A percentile compares a stretch with the other conserved stretches of the same genome.
phyloP scores from a whole-genome alignment of 192 early-diverging fungal species.

The Umbelopsis sp. region DNA sequence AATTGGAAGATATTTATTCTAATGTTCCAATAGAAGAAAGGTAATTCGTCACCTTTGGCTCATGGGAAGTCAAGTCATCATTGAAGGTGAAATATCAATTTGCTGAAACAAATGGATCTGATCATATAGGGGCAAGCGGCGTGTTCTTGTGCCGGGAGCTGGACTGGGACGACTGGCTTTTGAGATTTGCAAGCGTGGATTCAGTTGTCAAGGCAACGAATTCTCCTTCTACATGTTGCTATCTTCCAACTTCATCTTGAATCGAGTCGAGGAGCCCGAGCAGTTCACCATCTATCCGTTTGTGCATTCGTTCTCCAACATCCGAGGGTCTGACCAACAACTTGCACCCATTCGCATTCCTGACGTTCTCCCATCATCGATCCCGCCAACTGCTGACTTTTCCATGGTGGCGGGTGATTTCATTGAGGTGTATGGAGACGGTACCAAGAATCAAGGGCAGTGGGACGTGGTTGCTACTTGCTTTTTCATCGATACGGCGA shows the following conservation, averaged over 20 bases:
- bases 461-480: slow-evolving; percentile 95
- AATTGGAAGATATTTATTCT: slow-evolving; percentile 63
- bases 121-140: slow-evolving; percentile 56
- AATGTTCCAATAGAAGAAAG: slow-evolving; percentile 55
- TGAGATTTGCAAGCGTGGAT: slow-evolving; percentile 83
- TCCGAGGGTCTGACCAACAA: slow-evolving; percentile 58
- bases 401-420: slow-evolving; percentile 99
- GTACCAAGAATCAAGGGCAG: slow-evolving; percentile 57
- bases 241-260: slow-evolving; percentile 93
- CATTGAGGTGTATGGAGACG: slow-evolving; percentile 80
- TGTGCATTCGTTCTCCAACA: slow-evolving; percentile 92
- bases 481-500: slow-evolving; percentile 98
- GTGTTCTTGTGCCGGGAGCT: slow-evolving; percentile 92
- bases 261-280: slow-evolving; percentile 59
- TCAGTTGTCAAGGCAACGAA: slow-evolving; percentile 89
- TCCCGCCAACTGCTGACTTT: slow-evolving; percentile 76
- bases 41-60: slow-evolving; percentile 13
- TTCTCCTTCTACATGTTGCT: slow-evolving; percentile 98
- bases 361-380: slow-evolving; percentile 74
- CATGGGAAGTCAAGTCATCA: too few species aligned
- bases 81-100: background rate
- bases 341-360: slow-evolving; percentile 75
- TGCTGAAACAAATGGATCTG: background rate
- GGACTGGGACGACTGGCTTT: slow-evolving; percentile 93
- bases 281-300: slow-evolving; percentile 86